Conservation (phyloP, 805 yeast genomes). For the Kazachstania kunashirensis region DNA sequence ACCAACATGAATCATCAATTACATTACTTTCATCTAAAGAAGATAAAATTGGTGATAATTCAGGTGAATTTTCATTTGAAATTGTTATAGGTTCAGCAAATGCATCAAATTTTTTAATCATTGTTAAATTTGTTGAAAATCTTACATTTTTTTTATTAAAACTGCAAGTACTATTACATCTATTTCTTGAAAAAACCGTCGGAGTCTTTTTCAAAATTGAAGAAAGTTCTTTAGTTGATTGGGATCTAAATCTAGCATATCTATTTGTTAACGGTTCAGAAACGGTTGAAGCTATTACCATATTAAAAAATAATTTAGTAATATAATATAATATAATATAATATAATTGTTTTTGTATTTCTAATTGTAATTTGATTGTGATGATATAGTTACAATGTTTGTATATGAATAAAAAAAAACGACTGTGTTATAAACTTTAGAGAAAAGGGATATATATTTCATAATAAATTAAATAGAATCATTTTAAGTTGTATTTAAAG, state of each 20-base stretch:
- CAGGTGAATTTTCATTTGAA: slow-evolving; percentile 43
- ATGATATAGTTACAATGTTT: too few species aligned
- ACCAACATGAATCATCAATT: slow-evolving; percentile 11
- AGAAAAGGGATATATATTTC: too few species aligned
- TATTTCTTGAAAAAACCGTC: neutral
- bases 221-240: neutral
- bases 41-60: slow-evolving; percentile 13
- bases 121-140: slow-evolving; percentile 51
- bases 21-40: slow-evolving; percentile 4
- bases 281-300: too few species aligned
- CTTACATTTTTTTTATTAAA: slow-evolving; percentile 42
- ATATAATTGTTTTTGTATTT: too few species aligned
- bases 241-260: neutral
- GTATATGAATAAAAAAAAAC: too few species aligned
- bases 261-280: neutral
- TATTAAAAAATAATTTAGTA: too few species aligned
- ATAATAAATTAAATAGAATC: too few species aligned
- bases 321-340: too few species aligned
- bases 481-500: too few species aligned
- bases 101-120: slow-evolving; percentile 56
- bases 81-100: slow-evolving; percentile 53
- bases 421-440: too few species aligned
- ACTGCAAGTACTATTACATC: neutral
- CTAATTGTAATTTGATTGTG: too few species aligned
- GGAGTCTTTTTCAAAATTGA: slow-evolving; percentile 2